Base-by-base conservation (phyloP, 768 basidiomycete genomes). In the Strobilomyces dryophilus region DNA sequence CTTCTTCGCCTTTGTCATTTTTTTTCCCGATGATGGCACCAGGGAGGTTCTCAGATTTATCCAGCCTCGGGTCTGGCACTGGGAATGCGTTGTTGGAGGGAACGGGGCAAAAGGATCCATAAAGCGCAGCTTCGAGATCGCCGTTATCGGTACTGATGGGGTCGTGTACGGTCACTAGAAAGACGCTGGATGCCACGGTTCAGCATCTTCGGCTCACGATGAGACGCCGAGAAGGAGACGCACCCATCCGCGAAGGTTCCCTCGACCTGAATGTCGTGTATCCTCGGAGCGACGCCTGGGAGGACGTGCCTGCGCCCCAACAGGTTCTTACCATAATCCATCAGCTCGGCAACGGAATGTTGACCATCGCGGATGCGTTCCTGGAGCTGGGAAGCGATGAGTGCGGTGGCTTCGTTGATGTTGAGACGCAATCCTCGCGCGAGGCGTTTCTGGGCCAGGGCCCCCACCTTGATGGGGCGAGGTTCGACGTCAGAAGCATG, bases 161-260 rank as follows among this genome's bases (percentile, higher is more conserved):
- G 61, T 95, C 88, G 64, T 98, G 95, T 1, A 98, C 92, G 1
- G 95, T 95, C 35, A 98, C 95, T n/a, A 99, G 80, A 73, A 98
- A 99, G 0, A 92, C 89, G 1, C 64, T 61, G 49, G 44, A 51
- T 12, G 21, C 44, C n/a, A 31, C 15, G 12, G 11, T 36, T 44
- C 12, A 32, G 44, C 9, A 27, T 12, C 36, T 37, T 47, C 26
- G 52, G 34, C 45, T 24, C 7, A 15, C 3, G 49, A 51, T 35
- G 21, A 31, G 35, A 14, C 12, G 29, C 20, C 24, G 31, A 26
- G 51, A n/a, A 18, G 27, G 20, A 49, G 9, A 63, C 80, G 40
- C 61, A 91, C 93, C 89, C 89, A 58, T 94, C 94, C 8, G 70
- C 76, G 61, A 98, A 93, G 1, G 92, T 95, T 14, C 94, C 94